Evolutionary conservation across 2,329 filamentous ascomycete species (phyloP), one percentile per base, ranked within the genome.

Genomic region (Penicillium sp.): DNA sequence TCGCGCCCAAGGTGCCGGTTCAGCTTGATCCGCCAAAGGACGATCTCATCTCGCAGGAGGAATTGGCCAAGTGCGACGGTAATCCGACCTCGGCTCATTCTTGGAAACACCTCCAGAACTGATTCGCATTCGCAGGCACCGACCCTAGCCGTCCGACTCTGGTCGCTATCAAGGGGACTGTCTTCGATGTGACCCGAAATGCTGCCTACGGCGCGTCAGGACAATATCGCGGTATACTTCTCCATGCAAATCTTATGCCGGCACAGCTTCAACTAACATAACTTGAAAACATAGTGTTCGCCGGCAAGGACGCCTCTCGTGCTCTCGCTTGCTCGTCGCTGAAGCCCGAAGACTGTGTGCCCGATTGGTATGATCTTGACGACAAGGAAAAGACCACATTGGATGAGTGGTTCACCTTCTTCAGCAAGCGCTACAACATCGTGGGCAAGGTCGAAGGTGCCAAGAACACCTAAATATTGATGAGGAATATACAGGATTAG

Each of bases 361-460:
- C 94, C 2, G 87, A 96, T 46, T 97, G 90, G 88, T 79, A 87
- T 52, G 88, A 91, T 65, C 78, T 99, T 47, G 79, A 81, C 13
- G 91, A 95, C 21, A 91, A 94, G 74, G 86, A 96, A 71, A 90
- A 94, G 77, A 84, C 83, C 24, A 86, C 88, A 3, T 76, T 99
- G 56, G 82, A 93, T 49, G 94, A 99, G 72, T 99, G 94, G 94
- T 85, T 87, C 58, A 95, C 88, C 2, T 99, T 95, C 76, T 99
- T 99, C 75, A 90, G 88, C 62, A 99, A 97, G 79, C 82, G 94
- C 52, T 99, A 99, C 77, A 97, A 96, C 65, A 83, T 97, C 48
- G 74, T 78, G 38, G 76, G 76, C 41, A 76, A 75, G 64, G 74
- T 78, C 8, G 61, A 71, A 58, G 71, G 67, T 45, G 71, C 71